Evolutionary conservation across 495 filamentous ascomycete species (phyloP), one percentile per base, ranked within the genome.

Genomic region (Darksidea phi): DNA sequence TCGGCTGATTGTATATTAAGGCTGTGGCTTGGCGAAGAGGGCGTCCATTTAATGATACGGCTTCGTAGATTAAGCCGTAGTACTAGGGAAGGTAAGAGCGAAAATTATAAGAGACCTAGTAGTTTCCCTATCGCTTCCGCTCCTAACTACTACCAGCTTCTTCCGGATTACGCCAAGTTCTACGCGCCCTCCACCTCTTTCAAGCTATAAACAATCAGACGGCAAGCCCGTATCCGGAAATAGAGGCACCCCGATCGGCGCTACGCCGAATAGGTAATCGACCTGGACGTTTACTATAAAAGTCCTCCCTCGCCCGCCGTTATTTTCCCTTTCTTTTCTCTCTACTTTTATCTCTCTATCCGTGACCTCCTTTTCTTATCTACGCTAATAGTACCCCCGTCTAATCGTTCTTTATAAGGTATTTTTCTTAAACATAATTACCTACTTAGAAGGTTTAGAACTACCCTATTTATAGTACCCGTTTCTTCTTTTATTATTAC

Each of bases 221-320:
- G 28, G 47, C 47, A 48, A 54, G 50, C 58, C 48, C 36, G 59
- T 43, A 62, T 62, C 41, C 48, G 59, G 59, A 62, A 62, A 62
- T 48, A 28, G 59, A 62, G 0, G 59, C 51, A 49, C 51, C 42
- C 45, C 28, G 25, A 56, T 62, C 26, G 32, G 61, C 54, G 53
- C 61, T 64, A 64, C 47, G 47, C 54, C 54, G 28, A 58, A 52
- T 48, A 1, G 37, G 54, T n/a, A 64, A 64, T 64, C 37, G 24
- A 24, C 54, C 61, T 58, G 37, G 26, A 64, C 61, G 34, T 57
- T 46, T 18, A 48, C 54, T 28, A 64, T 64, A 57, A 64, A 57
- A 58, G 24, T 20, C 23, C 38, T 46, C 54, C 48, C 46, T 57
- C 28, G 3, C 28, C 34, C 26, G 45, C 53, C 38, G 46, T 52